These are phyloP conservation scores for Apodospora peruviana DNA, from an alignment of 495 filamentous ascomycete genomes.

Conservation along the genomic window DNA sequence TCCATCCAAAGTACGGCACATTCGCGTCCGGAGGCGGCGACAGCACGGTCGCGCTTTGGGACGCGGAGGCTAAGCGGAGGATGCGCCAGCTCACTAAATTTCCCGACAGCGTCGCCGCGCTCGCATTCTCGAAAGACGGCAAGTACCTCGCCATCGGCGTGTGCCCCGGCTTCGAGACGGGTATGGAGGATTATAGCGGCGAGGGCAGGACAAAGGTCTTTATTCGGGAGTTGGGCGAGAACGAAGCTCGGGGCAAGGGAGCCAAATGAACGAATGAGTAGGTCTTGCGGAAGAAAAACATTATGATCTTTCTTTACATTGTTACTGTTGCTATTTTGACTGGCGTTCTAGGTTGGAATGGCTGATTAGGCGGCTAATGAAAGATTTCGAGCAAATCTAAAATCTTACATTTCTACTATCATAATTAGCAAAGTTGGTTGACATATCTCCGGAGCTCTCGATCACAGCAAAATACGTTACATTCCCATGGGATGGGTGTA, in stretches of 20 bases:
- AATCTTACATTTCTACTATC: background rate
- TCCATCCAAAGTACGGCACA: slow-evolving; percentile 85
- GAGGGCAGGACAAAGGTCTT: slow-evolving; percentile 71
- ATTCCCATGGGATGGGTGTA: background rate
- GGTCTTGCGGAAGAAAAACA: background rate
- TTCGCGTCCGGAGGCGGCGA: slow-evolving; percentile 94
- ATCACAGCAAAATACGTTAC: background rate
- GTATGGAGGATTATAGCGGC: slow-evolving; percentile 66
- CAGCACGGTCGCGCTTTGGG: slow-evolving; percentile 92
- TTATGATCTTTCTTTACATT: too few relatives aligned
- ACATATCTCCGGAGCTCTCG: background rate
- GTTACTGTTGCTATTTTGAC: background rate
- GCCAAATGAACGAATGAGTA: slow-evolving; percentile 25
- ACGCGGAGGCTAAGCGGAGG: slow-evolving; percentile 84
- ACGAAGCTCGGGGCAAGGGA: slow-evolving; percentile 86
- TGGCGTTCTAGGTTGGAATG: background rate
- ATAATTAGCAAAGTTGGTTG: background rate
- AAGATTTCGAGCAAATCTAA: background rate
- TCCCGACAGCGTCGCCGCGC: slow-evolving; percentile 65
- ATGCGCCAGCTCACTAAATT: slow-evolving; percentile 87
- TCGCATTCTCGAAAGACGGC: slow-evolving; percentile 74
- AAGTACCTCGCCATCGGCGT: slow-evolving; percentile 77
- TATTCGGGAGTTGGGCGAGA: slow-evolving; percentile 76
- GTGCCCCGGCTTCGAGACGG: slow-evolving; percentile 90
- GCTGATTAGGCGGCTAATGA: too few relatives aligned